Evolutionary conservation across 768 basidiomycete genomes (phyloP), one percentile per base, ranked within the genome.

Genomic region (Phylloporus arenicola): DNA sequence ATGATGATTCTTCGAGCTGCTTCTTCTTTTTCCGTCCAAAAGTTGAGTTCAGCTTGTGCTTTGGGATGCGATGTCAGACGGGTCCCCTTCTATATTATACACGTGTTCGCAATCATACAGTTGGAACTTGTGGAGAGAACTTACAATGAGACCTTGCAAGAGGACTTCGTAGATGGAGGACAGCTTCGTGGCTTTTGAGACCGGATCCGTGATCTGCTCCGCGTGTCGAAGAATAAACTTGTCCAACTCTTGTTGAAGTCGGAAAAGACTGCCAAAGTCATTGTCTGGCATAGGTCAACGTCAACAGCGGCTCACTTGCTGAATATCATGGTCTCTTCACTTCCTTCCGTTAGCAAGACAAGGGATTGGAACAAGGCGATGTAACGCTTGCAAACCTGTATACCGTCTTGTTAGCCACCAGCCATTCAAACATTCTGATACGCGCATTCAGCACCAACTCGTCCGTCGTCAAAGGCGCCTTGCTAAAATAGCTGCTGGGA

Each of bases 261-360:
- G 86, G 13, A 83, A 72, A 45, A 96, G 73, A 62, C 95, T 98
- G 6, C 20, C 44, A 35, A n/a, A 38, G 17, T 48, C 17, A 48
- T 46, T 29, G 42, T 41, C 39, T 16, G 9, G 37, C 17, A 39
- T 19, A 3, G 29, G 4, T 13, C 9, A 30, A 38, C 33, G n/a
- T 27, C 45, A 17, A n/a, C 16, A 11, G 13, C 10, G 27, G 63
- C 83, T 57, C 62, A 95, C 95, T 93, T 93, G 20, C 87, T 82
- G 62, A 96, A 96, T 42, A 98, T 88, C 93, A 97, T 96, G 9
- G 90, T 90, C 64, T 96, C 94, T 57, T 96, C 92, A 37, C 83
- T 85, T 53, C 88, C 85, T 34, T 79, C 79, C 3, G 88, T 90
- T 55, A 99, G 70, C 25, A 81, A 79, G 19, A 94, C 82, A 55